Evolutionary conservation across 768 basidiomycete genomes (phyloP).

Genomic region (Calocybe indica): DNA sequence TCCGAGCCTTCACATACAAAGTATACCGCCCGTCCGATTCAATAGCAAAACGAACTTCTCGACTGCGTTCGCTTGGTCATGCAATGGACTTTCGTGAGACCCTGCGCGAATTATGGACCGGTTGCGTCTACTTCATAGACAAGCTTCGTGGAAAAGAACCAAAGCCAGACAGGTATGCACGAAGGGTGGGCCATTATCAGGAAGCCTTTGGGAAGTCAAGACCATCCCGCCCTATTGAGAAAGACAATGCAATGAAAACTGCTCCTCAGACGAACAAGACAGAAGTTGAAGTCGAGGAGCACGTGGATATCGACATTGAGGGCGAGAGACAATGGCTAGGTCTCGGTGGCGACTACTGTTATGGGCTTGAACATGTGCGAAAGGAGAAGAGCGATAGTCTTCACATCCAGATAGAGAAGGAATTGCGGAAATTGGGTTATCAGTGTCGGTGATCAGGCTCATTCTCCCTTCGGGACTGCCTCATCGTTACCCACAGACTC

Average conservation of each 20-base stretch:
- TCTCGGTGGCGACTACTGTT: conserved; percentile 37
- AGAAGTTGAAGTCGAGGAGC: conserved; percentile 33
- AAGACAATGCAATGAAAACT: conserved; percentile 5
- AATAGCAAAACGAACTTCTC: conserved; percentile 38
- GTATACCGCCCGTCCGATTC: conserved; percentile 39
- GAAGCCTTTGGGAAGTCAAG: conserved; percentile 37
- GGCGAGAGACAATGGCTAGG: conserved; percentile 51
- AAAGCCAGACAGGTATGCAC: conserved; percentile 35
- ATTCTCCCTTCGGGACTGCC: not conserved
- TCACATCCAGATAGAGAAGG: conserved; percentile 46
- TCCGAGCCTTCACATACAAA: conserved; percentile 68
- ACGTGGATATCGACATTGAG: conserved; percentile 33
- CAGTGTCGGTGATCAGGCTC: too few species aligned
- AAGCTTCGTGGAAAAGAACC: conserved; percentile 52
- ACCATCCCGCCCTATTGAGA: conserved; percentile 7
- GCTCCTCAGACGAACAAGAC: conserved; percentile 21
- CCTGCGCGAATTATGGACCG: conserved; percentile 52
- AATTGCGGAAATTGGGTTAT: conserved; percentile 44
- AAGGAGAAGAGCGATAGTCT: conserved; percentile 49
- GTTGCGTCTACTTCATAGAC: conserved; percentile 52
- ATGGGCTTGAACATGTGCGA: conserved; percentile 30
- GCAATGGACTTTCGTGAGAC: conserved; percentile 70
- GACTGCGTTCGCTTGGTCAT: conserved; percentile 51
- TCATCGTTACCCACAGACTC: not conserved
- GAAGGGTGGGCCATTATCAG: conserved; percentile 36